Evolutionary conservation across 2,329 filamentous ascomycete species (phyloP), one percentile per base, ranked within the genome.

Genomic region (Clonostachys sp.): DNA sequence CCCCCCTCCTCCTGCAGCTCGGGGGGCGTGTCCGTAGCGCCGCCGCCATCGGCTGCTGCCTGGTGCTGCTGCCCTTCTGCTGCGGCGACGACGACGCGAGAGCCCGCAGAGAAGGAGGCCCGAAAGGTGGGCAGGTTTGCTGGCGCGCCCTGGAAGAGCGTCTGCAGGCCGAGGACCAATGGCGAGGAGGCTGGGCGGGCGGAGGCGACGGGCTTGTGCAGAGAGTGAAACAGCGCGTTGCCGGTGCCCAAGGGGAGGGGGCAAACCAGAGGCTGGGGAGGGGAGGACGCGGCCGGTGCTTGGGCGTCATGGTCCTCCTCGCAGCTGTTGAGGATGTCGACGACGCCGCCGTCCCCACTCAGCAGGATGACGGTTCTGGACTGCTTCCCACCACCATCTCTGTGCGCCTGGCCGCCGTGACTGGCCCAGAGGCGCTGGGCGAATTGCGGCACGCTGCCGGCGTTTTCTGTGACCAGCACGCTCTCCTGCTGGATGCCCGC

Each of bases 331-430:
- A 96, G 73, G 2, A 94, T 72, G 56, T 97, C 92, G 16, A 91
- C 78, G 3, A 95, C 66, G 6, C 91, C 92, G 13, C 92, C 92
- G 63, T 97, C 92, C 7, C 92, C 92, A 44, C 87, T 92, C 6
- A 96, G 74, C 12, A 97, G 76, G 33, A 96, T 67, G 24, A 96
- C 74, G 0, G 84, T 83, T 45, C 51, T 47, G n/a, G 48, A 48
- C 14, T n/a, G n/a, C 61, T 13, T 33, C 42, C 20, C 41, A 14
- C 13, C 14, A 14, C 20, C 41, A n/a, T 40, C 38, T 30, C 24
- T 30, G 30, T 35, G 72, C 16, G 12, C 72, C 9, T 10, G 13
- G 3, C 45, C 65, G 47, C 48, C 41, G 5, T 68, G 18, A 64
- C 57, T 38, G 61, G 55, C 45, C 58, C 68, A 63, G 12, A 73